phyloP scores from a whole-genome alignment of 352 stramenopile species.

The Elongisporangium prolatum region DNA sequence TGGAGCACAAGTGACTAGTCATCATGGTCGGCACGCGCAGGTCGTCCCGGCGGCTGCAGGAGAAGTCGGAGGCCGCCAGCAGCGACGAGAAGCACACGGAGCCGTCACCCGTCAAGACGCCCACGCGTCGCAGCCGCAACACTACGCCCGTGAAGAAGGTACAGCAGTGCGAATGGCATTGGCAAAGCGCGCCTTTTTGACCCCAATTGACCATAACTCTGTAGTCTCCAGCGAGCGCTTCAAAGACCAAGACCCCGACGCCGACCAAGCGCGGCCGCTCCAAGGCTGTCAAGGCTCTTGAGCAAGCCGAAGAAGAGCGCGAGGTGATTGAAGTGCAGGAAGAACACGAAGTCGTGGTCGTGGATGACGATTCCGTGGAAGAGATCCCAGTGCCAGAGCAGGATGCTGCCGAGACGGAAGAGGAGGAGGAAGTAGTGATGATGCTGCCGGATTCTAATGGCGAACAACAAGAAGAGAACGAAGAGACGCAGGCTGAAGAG shows the following conservation, averaged over 20 bases:
- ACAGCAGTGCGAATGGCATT: background rate
- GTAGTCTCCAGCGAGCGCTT: background rate
- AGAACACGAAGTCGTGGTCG: constrained; percentile 3
- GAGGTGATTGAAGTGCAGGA: constrained; percentile 5
- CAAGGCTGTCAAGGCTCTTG: background rate
- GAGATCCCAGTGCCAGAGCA: constrained; percentile 1
- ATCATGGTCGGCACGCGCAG: constrained; percentile 69
- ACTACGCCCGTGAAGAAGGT: background rate
- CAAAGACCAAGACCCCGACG: background rate
- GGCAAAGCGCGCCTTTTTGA: too few relatives aligned
- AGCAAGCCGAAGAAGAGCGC: constrained; percentile 10
- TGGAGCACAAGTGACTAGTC: background rate
- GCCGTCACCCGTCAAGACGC: background rate
- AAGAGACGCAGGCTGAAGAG: constrained; percentile 13
- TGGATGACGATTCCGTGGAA: constrained; percentile 8
- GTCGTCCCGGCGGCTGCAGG: constrained; percentile 55
- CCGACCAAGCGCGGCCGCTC: background rate
- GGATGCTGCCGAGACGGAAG: constrained; percentile 3
- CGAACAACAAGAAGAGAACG: constrained; percentile 23
- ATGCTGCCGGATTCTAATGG: constrained; percentile 43
- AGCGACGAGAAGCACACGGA: constrained; percentile 10
- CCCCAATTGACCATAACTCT: too few relatives aligned
- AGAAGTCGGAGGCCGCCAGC: constrained; percentile 17
- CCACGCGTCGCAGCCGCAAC: constrained; percentile 10
- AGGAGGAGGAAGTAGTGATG: constrained; percentile 24